These are phyloP conservation scores for Quercus tomentella DNA, from an alignment of 331 rosid genomes.

Conservation along the genomic window DNA sequence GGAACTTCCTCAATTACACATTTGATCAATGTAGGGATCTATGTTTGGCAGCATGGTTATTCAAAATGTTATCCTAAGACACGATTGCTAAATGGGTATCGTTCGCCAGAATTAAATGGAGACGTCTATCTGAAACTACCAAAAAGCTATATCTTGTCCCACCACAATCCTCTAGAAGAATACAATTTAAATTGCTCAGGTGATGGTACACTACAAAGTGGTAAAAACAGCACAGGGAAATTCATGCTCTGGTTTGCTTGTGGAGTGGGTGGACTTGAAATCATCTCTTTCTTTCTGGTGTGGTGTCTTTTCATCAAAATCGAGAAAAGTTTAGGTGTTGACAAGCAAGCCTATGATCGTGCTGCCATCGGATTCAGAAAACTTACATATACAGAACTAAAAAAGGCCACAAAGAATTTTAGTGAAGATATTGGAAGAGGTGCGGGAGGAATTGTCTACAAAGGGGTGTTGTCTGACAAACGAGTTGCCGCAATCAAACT, in stretches of 20 bases:
- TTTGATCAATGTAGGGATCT: too few species aligned
- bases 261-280: constrained; percentile 27
- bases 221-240: too few species aligned
- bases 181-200: too few species aligned
- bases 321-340: background rate
- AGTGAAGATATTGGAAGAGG: constrained; percentile 34
- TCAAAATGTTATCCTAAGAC: constrained; percentile 23
- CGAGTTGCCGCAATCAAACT: too few species aligned
- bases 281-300: constrained; percentile 4
- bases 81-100: constrained; percentile 21
- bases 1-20: too few species aligned
- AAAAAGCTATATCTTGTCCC: background rate
- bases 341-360: constrained; percentile 1
- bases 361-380: constrained; percentile 28
- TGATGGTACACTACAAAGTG: too few species aligned
- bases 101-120: constrained; percentile 13
- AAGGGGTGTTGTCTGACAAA: too few species aligned
- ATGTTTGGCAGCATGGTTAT: too few species aligned
- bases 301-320: constrained; percentile 7
- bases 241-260: constrained; percentile 14
- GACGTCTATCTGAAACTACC: too few species aligned
- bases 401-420: constrained; percentile 22
- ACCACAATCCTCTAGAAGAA: too few species aligned
- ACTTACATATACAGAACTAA: constrained; percentile 23
- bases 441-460: background rate